These are phyloP conservation scores for Linaria vulgaris DNA, from an alignment of 257 asterid genomes.

Conservation along the genomic window DNA sequence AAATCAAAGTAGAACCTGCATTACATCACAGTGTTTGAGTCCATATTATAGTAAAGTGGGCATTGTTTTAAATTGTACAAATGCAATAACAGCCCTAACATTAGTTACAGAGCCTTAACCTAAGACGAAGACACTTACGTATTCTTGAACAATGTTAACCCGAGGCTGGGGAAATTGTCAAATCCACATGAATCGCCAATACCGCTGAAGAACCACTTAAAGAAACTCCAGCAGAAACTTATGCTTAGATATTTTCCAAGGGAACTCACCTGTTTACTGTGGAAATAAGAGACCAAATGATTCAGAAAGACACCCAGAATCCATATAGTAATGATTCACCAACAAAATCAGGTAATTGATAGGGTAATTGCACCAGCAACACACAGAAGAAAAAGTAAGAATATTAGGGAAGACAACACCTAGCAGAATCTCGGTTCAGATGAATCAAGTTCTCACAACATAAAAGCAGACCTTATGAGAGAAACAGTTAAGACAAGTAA, in stretches of 20 bases:
- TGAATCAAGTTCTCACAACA: not conserved
- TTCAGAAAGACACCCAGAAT: slow-evolving; percentile 16
- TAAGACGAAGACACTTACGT: slow-evolving; percentile 49
- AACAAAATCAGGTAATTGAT: not conserved
- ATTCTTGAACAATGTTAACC: slow-evolving; percentile 69
- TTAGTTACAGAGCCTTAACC: not conserved
- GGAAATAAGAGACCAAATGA: slow-evolving; percentile 7
- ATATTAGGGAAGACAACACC: not conserved
- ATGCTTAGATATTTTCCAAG: slow-evolving; percentile 93
- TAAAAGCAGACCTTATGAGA: not conserved
- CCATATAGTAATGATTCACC: not conserved
- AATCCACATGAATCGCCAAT: slow-evolving; percentile 94
- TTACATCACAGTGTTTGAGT: slow-evolving; percentile 29
- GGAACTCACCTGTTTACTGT: slow-evolving; percentile 83
- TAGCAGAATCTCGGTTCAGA: not conserved
- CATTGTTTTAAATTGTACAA: not conserved
- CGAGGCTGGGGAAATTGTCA: slow-evolving; percentile 88
- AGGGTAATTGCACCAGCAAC: not conserved
- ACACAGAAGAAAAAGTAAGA: not conserved
- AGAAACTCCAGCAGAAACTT: slow-evolving; percentile 90
- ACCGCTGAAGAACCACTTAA: slow-evolving; percentile 98
- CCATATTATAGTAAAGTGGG: slow-evolving; percentile 15
- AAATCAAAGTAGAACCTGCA: slow-evolving; percentile 97
- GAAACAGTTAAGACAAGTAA: not conserved
- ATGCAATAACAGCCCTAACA: not conserved